These are phyloP conservation scores for Colletotrichum caudatum DNA, from an alignment of 2,329 filamentous ascomycete species.

Conservation along the genomic window DNA sequence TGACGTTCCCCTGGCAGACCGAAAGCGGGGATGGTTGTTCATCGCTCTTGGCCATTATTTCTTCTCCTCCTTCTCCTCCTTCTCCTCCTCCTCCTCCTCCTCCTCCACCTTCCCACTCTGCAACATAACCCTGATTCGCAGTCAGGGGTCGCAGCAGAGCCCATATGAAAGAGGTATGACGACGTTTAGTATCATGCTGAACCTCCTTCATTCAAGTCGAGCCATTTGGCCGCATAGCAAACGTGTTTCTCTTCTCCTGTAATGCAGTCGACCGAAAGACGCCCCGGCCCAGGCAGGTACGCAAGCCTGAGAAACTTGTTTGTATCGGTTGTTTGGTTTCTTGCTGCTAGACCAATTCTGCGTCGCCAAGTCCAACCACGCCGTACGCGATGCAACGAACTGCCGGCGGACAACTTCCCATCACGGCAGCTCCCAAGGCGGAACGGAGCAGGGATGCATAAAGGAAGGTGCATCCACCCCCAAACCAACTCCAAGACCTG, in stretches of 20 bases:
- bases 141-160: neutral
- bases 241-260: neutral
- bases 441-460: constrained; percentile 8
- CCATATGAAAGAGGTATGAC: neutral
- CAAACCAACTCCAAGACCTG: neutral
- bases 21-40: constrained; percentile 22
- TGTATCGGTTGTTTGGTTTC: neutral
- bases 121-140: neutral
- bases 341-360: neutral
- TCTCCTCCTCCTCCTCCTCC: no score
- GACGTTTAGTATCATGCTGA: neutral
- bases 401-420: constrained; percentile 38
- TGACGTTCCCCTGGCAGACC: constrained; percentile 15
- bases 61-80: constrained; percentile 4
- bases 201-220: neutral
- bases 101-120: neutral
- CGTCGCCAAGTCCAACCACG: constrained; percentile 30
- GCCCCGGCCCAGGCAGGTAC: neutral
- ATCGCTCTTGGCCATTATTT: constrained; percentile 28
- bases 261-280: constrained; percentile 5
- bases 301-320: neutral
- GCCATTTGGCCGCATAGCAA: neutral
- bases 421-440: constrained; percentile 39
- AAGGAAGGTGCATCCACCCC: constrained; percentile 19
- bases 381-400: constrained; percentile 40